Base-by-base conservation (phyloP, 352 stramenopile genomes). In the Sclerospora graminicola region DNA sequence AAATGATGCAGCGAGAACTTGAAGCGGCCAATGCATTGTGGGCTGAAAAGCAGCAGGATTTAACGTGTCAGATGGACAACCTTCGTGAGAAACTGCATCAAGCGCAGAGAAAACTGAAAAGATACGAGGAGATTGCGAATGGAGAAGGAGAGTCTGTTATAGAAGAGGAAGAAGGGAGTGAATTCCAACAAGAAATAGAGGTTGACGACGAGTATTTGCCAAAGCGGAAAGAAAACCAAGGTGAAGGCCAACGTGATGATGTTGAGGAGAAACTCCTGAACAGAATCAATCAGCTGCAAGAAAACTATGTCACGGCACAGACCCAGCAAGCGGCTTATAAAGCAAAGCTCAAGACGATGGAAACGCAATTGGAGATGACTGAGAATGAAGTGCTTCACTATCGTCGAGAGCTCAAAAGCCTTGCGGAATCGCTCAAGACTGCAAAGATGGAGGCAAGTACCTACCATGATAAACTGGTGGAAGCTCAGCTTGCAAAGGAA, bases 111-210 rank as follows among this genome's bases (percentile, higher is more conserved):
- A 66, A 82, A 33, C 56, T 86, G 5, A 63, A 79, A 11, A 39
- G 51, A 29, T 73, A 64, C 40, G 61, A 81, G 42, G 66, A 69
- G 29, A 75, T 63, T 26, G 74, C 63, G 4, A 61, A 80, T 15
- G 54, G 48, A 15, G 67, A 83, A 45, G n/a, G n/a, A n/a, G n/a
- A n/a, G n/a, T n/a, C n/a, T n/a, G n/a, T n/a, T n/a, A n/a, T n/a
- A n/a, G n/a, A n/a, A n/a, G n/a, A n/a, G n/a, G n/a, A 82, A 83
- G 19, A 38, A 60, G n/a, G 62, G 66, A 19, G 54, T 83, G 21
- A 63, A 56, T 19, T 42, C 54, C 13, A 60, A 57, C 5, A 48
- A n/a, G n/a, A n/a, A n/a, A n/a, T n/a, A n/a, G n/a, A n/a, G n/a
- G n/a, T n/a, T n/a, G n/a, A n/a, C n/a, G n/a, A n/a, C n/a, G n/a